phyloP scores from a whole-genome alignment of 768 basidiomycete genomes.

The Leccinum broughii region DNA sequence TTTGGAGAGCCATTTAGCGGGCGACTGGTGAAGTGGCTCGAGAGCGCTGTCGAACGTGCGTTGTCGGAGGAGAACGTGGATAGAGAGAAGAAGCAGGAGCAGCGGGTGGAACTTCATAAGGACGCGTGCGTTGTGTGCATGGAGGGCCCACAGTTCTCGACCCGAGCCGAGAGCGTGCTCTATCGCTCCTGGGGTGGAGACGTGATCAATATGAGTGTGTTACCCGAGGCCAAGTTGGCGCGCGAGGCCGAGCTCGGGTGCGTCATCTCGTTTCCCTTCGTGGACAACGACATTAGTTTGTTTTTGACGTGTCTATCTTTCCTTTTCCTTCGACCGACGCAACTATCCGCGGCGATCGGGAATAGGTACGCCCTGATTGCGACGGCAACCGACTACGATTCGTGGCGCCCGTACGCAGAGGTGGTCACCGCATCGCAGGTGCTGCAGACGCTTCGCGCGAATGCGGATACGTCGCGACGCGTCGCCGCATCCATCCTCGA shows the following conservation, averaged over 20 bases:
- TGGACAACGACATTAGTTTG: too few relatives aligned
- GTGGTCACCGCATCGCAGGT: slow-evolving; percentile 91
- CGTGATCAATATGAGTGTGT: slow-evolving; percentile 95
- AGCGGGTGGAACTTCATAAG: slow-evolving; percentile 65
- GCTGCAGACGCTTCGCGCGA: slow-evolving; percentile 81
- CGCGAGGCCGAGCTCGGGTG: slow-evolving; percentile 93
- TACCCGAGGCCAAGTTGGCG: slow-evolving; percentile 97
- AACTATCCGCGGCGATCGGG: neutral
- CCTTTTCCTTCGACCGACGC: neutral
- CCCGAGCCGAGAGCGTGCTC: slow-evolving; percentile 95
- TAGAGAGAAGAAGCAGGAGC: slow-evolving; percentile 45
- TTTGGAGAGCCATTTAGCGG: slow-evolving; percentile 91
- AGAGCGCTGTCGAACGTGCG: slow-evolving; percentile 60
- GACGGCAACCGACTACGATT: slow-evolving; percentile 92
- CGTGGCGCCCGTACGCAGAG: slow-evolving; percentile 81
- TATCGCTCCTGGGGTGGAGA: slow-evolving; percentile 92
- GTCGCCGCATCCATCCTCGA: slow-evolving; percentile 71
- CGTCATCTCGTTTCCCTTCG: neutral
- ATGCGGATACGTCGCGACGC: slow-evolving; percentile 82
- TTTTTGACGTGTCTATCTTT: neutral
- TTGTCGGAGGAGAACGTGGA: slow-evolving; percentile 36
- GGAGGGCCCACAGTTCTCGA: slow-evolving; percentile 98
- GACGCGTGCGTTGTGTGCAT: slow-evolving; percentile 91
- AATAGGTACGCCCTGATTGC: slow-evolving; percentile 90
- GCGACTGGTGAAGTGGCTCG: slow-evolving; percentile 64